These are phyloP conservation scores for Russula ochroleuca DNA, from an alignment of 768 basidiomycete genomes.

Conservation along the genomic window DNA sequence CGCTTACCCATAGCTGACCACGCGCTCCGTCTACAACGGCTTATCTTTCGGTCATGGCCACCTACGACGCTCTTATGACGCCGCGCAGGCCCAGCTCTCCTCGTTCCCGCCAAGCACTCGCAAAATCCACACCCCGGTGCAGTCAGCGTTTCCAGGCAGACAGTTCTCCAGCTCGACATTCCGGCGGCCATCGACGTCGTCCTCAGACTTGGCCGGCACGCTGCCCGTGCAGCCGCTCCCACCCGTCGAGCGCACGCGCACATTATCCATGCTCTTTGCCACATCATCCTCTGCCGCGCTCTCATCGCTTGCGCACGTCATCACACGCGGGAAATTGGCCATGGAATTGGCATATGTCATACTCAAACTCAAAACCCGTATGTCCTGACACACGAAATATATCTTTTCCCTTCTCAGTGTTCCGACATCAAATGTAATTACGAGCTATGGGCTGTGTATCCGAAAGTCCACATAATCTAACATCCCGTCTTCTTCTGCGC, in stretches of 20 bases:
- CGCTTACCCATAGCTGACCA: constrained; percentile 48
- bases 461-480: no score
- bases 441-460: neutral
- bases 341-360: constrained; percentile 9
- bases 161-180: constrained; percentile 30
- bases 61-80: constrained; percentile 56
- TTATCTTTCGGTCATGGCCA: constrained; percentile 53
- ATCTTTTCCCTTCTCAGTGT: no score
- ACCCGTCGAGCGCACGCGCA: constrained; percentile 8
- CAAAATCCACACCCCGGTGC: constrained; percentile 1
- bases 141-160: neutral
- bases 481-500: no score
- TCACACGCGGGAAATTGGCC: constrained; percentile 33
- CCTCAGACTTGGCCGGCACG: constrained; percentile 55
- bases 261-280: constrained; percentile 31
- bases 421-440: no score
- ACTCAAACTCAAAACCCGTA: no score
- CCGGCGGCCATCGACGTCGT: constrained; percentile 55
- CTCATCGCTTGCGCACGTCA: constrained; percentile 40
- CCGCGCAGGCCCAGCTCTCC: constrained; percentile 42
- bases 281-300: constrained; percentile 34
- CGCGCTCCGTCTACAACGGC: constrained; percentile 61
- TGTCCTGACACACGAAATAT: no score
- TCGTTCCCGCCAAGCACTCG: constrained; percentile 31
- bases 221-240: constrained; percentile 43